These are phyloP conservation scores for Macrophomina pseudophaseolina DNA, from an alignment of 2,329 filamentous ascomycete genomes.

Conservation along the genomic window DNA sequence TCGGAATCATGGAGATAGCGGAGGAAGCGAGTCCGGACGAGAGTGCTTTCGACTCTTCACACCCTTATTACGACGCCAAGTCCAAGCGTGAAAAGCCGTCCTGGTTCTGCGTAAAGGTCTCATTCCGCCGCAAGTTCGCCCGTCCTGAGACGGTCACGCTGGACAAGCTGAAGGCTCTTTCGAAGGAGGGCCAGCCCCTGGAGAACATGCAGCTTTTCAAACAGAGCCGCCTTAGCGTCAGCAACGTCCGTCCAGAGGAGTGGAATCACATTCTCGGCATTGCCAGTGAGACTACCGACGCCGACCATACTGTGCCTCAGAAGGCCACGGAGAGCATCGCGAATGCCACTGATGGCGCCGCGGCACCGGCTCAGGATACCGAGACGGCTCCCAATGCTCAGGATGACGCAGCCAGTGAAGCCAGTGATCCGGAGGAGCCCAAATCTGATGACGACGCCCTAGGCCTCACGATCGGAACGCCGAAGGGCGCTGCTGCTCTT, in stretches of 20 bases:
- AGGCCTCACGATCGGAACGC: conserved; percentile 22
- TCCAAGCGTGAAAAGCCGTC: conserved; percentile 72
- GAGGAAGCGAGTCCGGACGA: conserved; percentile 81
- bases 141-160: conserved; percentile 66
- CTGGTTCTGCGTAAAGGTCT: conserved; percentile 90
- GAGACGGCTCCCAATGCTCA: neutral
- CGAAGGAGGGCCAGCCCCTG: conserved; percentile 60
- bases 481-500: conserved; percentile 22
- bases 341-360: neutral
- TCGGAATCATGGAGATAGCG: conserved; percentile 87
- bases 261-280: conserved; percentile 67
- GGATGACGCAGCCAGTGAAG: conserved; percentile 10
- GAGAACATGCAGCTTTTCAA: conserved; percentile 83
- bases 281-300: conserved; percentile 34
- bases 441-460: conserved; percentile 21
- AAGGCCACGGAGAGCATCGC: conserved; percentile 6
- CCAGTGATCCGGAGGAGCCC: conserved; percentile 19
- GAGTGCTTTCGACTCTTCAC: conserved; percentile 71
- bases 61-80: conserved; percentile 83
- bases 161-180: conserved; percentile 71
- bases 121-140: conserved; percentile 82
- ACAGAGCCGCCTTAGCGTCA: conserved; percentile 82
- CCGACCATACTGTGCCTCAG: neutral
- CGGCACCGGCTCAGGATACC: neutral
- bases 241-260: conserved; percentile 66